Percentiles rank a stretch among this genome's conserved stretches.
These are phyloP conservation scores for Pyrenophora graminea DNA, from an alignment of 2,329 filamentous ascomycete genomes.

Conservation along the genomic window DNA sequence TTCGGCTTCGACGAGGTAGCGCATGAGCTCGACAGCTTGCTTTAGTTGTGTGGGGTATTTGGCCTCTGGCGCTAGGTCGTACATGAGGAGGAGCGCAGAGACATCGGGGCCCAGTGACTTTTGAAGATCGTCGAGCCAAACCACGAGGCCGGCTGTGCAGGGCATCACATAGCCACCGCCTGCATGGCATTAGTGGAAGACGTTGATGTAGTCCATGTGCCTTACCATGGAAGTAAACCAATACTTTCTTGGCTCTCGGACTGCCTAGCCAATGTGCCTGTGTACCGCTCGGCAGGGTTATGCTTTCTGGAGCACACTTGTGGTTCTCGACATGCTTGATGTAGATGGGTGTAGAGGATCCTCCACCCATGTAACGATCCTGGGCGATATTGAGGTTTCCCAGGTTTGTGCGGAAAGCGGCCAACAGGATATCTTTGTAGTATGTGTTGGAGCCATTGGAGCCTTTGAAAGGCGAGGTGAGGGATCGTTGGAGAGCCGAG, in stretches of 20 bases:
- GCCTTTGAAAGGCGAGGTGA: conserved; percentile 46
- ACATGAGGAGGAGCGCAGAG: conserved; percentile 60
- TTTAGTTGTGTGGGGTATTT: conserved; percentile 55
- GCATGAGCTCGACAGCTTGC: conserved; percentile 53
- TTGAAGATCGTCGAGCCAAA: conserved; percentile 54
- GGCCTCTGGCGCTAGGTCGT: conserved; percentile 58
- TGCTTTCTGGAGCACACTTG: conserved; percentile 45
- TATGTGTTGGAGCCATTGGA: conserved; percentile 41
- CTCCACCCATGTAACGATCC: conserved; percentile 40
- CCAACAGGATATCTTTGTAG: conserved; percentile 43
- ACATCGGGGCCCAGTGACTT: conserved; percentile 53
- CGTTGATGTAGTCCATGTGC: neutral
- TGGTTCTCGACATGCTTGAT: conserved; percentile 41
- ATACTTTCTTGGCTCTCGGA: conserved; percentile 44
- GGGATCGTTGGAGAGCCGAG: conserved; percentile 38
- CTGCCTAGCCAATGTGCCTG: conserved; percentile 55
- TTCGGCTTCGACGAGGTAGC: conserved; percentile 48
- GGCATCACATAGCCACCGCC: conserved; percentile 62
- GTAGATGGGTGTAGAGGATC: conserved; percentile 41
- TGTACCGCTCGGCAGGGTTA: conserved; percentile 48
- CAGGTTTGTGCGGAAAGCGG: conserved; percentile 38
- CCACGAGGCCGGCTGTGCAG: conserved; percentile 52
- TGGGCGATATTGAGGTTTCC: conserved; percentile 35
- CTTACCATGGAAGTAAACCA: conserved; percentile 55
- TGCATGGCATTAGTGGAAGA: conserved; percentile 29